Evolutionary conservation across 306 rosid species (phyloP).

Genomic region (Cucumis sativus): Cucumber_9930_V3 NC_026656.2:18924001-18924500

Average conservation of each 20-base stretch:
- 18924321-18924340: slow-evolving; percentile 52
- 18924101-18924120: neutral
- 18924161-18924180: neutral
- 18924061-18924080: neutral
- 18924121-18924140: neutral
- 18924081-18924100: neutral
- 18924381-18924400: slow-evolving; percentile 49
- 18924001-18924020: neutral
- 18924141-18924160: neutral
- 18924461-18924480: slow-evolving; percentile 28
- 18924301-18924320: slow-evolving; percentile 88
- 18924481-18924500: slow-evolving; percentile 13
- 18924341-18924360: slow-evolving; percentile 65
- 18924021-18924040: neutral
- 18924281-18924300: slow-evolving; percentile 72
- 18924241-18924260: slow-evolving; percentile 86
- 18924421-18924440: slow-evolving; percentile 41
- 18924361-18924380: slow-evolving; percentile 51
- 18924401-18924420: slow-evolving; percentile 39
- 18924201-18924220: slow-evolving; percentile 98
- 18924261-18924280: slow-evolving; percentile 72
- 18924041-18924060: neutral
- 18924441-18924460: slow-evolving; percentile 34
- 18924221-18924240: slow-evolving; percentile 81
- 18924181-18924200: slow-evolving; percentile 33